Conservation (phyloP, 805 yeast species). For the Starmerella stigmatis region DNA sequence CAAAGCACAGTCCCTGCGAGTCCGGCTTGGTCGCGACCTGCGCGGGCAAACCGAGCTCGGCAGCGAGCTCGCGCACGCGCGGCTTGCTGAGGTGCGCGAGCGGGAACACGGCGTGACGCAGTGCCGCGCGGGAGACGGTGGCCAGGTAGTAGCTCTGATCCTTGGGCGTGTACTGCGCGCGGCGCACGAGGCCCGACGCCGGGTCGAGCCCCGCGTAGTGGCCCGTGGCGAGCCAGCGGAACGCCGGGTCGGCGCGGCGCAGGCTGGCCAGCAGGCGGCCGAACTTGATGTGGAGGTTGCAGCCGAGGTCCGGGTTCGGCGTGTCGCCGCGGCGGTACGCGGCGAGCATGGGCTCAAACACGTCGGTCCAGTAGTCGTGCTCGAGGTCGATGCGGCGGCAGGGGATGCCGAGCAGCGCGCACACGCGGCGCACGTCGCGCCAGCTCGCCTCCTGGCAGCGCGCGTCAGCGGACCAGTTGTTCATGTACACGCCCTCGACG, state of each 20-base stretch:
- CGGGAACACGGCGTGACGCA: constrained; percentile 57
- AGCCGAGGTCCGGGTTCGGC: constrained; percentile 90
- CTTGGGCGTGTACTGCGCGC: constrained; percentile 51
- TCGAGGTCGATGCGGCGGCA: constrained; percentile 76
- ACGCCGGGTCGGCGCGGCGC: constrained; percentile 13
- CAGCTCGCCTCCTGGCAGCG: constrained; percentile 80
- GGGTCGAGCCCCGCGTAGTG: constrained; percentile 33
- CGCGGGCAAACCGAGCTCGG: constrained; percentile 33
- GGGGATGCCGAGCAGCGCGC: constrained; percentile 50
- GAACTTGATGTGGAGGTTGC: constrained; percentile 78
- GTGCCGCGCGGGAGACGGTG: constrained; percentile 41
- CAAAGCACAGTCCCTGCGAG: constrained; percentile 92
- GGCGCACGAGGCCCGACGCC: constrained; percentile 15
- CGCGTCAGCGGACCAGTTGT: constrained; percentile 60
- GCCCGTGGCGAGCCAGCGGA: constrained; percentile 79
- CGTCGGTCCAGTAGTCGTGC: constrained; percentile 83
- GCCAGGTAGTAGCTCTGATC: constrained; percentile 91
- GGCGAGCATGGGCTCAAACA: constrained; percentile 83
- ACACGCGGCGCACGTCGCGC: constrained; percentile 66
- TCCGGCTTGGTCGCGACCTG: constrained; percentile 74
- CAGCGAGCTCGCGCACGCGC: constrained; percentile 59
- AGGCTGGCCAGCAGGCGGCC: constrained; percentile 52
- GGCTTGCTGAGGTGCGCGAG: constrained; percentile 70
- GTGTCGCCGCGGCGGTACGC: constrained; percentile 63
- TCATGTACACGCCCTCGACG: constrained; percentile 82